A percentile compares a stretch with the other conserved stretches of the same genome.
Conservation (phyloP, 2,329 filamentous ascomycete species). For the Fusarium sp. region DNA sequence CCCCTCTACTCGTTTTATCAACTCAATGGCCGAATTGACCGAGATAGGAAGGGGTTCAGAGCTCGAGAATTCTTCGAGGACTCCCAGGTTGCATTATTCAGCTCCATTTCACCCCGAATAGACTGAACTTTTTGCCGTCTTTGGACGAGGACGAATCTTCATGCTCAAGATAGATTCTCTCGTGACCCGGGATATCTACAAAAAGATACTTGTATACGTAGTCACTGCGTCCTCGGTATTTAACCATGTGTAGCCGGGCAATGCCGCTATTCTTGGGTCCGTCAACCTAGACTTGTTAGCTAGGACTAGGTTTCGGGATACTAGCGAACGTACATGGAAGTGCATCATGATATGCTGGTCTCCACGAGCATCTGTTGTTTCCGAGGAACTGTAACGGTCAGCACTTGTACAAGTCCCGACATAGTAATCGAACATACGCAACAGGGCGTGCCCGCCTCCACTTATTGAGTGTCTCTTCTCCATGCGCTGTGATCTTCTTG, state of each 20-base stretch:
- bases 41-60: background rate
- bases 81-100: background rate
- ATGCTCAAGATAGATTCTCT: conserved; percentile 75
- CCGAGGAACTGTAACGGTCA: conserved; percentile 68
- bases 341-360: conserved; percentile 86
- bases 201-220: conserved; percentile 85
- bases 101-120: conserved; percentile 74
- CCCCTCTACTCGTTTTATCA: background rate
- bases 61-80: background rate
- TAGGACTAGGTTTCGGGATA: background rate
- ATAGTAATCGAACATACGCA: conserved; percentile 58
- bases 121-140: conserved; percentile 61
- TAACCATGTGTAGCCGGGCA: conserved; percentile 83
- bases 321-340: conserved; percentile 74
- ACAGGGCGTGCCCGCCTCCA: conserved; percentile 79
- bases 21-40: background rate
- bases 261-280: conserved; percentile 80
- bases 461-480: conserved; percentile 83
- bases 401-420: conserved; percentile 22
- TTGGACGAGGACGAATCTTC: conserved; percentile 59
- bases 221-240: conserved; percentile 71
- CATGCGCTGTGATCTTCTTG: conserved; percentile 82
- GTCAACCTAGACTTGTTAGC: conserved; percentile 69
- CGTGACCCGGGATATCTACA: conserved; percentile 81
- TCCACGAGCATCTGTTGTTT: conserved; percentile 78